These are phyloP conservation scores for Phytophthora fragariaefolia DNA, from an alignment of 352 stramenopile species.

Conservation along the genomic window DNA sequence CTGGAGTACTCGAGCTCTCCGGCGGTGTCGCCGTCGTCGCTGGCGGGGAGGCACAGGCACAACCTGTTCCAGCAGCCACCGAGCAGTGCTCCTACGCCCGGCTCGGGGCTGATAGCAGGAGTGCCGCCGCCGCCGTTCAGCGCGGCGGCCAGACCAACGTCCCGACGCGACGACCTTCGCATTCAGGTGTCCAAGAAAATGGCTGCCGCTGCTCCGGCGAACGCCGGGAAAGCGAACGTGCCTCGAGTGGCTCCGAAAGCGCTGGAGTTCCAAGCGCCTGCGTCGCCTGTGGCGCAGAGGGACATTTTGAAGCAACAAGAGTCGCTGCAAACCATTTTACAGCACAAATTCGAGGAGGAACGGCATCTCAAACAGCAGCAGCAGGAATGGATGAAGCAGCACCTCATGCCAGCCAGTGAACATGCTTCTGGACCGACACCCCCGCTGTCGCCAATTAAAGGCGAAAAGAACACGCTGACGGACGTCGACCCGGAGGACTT, in stretches of 20 bases:
- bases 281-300: constrained; percentile 68
- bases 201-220: constrained; percentile 46
- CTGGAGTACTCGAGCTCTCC: constrained; percentile 46
- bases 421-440: constrained; percentile 26
- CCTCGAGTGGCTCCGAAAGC: constrained; percentile 9
- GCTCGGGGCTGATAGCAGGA: constrained; percentile 4
- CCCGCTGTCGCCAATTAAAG: constrained; percentile 21
- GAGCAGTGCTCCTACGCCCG: constrained; percentile 9
- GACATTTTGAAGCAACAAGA: constrained; percentile 68
- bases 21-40: constrained; percentile 33
- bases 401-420: constrained; percentile 31
- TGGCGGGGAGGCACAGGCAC: constrained; percentile 32
- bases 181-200: constrained; percentile 87
- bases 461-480: constrained; percentile 14
- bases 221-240: not conserved
- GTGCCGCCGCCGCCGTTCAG: constrained; percentile 22
- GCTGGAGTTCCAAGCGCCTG: constrained; percentile 54
- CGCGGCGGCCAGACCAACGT: constrained; percentile 17
- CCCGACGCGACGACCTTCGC: constrained; percentile 64
- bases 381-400: constrained; percentile 72
- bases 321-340: constrained; percentile 66
- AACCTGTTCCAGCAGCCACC: constrained; percentile 31
- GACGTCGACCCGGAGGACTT: constrained; percentile 29
- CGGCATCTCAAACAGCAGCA: constrained; percentile 76
- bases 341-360: constrained; percentile 69